These are phyloP conservation scores for Phoenix roebelenii DNA, from an alignment of 176 grass and related monocot species.

Conservation along the genomic window DNA sequence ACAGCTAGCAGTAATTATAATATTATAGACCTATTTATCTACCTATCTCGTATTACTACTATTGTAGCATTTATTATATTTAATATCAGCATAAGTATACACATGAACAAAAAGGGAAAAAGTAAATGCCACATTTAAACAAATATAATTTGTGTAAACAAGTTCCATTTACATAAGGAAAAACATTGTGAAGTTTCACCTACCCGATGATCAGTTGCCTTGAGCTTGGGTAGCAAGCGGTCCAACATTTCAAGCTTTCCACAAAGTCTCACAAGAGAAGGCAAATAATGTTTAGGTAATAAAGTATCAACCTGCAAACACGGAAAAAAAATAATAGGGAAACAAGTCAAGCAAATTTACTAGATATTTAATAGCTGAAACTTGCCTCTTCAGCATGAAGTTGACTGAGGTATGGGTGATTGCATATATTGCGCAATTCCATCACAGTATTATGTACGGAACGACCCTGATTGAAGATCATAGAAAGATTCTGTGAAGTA, in stretches of 20 bases:
- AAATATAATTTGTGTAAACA: no score
- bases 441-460: constrained; percentile 96
- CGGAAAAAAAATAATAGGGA: constrained; percentile 13
- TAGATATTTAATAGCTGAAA: constrained; percentile 9
- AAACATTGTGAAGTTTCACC: constrained; percentile 10
- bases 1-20: no score
- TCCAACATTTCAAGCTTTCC: constrained; percentile 99
- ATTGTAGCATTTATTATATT: no score
- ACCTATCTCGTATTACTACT: no score
- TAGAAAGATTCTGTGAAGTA: background rate
- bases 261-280: constrained; percentile 76
- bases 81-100: no score
- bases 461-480: constrained; percentile 44
- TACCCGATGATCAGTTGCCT: constrained; percentile 90
- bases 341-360: constrained; percentile 7
- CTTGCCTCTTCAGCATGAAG: constrained; percentile 86
- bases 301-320: constrained; percentile 64
- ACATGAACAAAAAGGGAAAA: no score
- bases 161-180: no score
- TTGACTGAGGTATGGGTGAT: constrained; percentile 96
- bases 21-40: no score
- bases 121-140: no score
- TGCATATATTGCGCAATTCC: constrained; percentile 99
- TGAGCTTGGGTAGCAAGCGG: constrained; percentile 88
- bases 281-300: constrained; percentile 89